Evolutionary conservation across 257 asterid species (phyloP), one percentile per base, ranked within the genome.

Genomic region (Ophiorrhiza pumila): DNA sequence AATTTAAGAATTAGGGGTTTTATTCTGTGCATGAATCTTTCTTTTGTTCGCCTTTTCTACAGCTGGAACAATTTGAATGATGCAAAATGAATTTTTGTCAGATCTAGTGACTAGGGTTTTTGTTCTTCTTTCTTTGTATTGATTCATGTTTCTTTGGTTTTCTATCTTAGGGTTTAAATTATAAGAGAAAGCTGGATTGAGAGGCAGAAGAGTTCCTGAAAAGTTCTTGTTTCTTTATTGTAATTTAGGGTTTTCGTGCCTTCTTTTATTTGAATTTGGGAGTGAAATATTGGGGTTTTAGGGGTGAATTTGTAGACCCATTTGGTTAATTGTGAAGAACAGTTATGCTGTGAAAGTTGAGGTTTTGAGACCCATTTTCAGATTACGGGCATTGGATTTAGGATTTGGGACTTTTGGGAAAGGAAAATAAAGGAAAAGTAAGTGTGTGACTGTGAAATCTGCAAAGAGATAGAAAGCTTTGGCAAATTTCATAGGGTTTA

Each of bases 101-200:
- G 69, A 60, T 61, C 61, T 18, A 43, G 56, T 13, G 20, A 17
- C n/a, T 68, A 18, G 55, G 71, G 59, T 20, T 66, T 66, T 7
- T 35, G 4, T 42, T 56, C 56, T 65, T 22, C 20, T 42, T 5
- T 18, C 27, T 45, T 31, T 60, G 25, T 61, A 39, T 47, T 29
- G 45, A 68, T 45, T 68, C 11, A 25, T 11, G 35, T 17, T 56
- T 55, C 49, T 32, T 35, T 41, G 0, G 0, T 74, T 66, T 46
- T 23, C 8, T 10, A 7, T 52, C 42, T 62, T 72, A 22, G 14
- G 68, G 65, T 47, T 58, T 60, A 59, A 45, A 4, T 71, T 22
- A n/a, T 35, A 29, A 9, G 67, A 41, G 68, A 23, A 15, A 71
- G 46, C 62, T 41, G 71, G 45, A 4, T 50, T 50, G 50, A 64